phyloP scores from a whole-genome alignment of 139 green algal genomes.

The Volvox africanus region DNA sequence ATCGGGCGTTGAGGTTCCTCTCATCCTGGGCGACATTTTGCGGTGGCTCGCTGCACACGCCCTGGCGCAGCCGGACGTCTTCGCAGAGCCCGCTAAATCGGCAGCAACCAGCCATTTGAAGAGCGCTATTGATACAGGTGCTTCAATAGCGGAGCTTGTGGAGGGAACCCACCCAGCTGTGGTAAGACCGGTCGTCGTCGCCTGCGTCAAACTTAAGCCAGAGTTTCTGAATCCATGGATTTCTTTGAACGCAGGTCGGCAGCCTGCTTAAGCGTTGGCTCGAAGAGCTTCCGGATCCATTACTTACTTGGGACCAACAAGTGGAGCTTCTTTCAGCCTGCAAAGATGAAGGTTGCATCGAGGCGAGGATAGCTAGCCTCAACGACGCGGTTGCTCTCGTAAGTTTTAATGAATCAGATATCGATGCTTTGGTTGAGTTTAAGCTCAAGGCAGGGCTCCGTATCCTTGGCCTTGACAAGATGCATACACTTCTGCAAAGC shows the following conservation, averaged over 20 bases:
- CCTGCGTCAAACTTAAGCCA: background rate
- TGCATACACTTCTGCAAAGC: too few relatives aligned
- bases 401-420: background rate
- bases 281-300: slow-evolving; percentile 25
- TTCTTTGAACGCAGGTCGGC: slow-evolving; percentile 4
- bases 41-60: slow-evolving; percentile 1
- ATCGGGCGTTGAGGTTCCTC: background rate
- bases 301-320: slow-evolving; percentile 38
- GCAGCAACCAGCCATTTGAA: slow-evolving; percentile 3
- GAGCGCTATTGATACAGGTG: background rate
- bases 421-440: background rate
- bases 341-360: slow-evolving; percentile 44
- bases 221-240: background rate
- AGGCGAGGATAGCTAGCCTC: slow-evolving; percentile 8
- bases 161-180: background rate
- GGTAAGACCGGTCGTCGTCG: background rate
- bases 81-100: background rate
- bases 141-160: background rate
- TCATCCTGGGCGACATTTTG: slow-evolving; percentile 15
- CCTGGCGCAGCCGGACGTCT: background rate
- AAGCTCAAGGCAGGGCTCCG: too few relatives aligned
- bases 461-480: too few relatives aligned
- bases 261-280: slow-evolving; percentile 41
- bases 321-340: slow-evolving; percentile 30
- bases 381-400: slow-evolving; percentile 2